phyloP scores from a whole-genome alignment of 2,329 filamentous ascomycete genomes.

The Rasamsonia emersonii region DNA sequence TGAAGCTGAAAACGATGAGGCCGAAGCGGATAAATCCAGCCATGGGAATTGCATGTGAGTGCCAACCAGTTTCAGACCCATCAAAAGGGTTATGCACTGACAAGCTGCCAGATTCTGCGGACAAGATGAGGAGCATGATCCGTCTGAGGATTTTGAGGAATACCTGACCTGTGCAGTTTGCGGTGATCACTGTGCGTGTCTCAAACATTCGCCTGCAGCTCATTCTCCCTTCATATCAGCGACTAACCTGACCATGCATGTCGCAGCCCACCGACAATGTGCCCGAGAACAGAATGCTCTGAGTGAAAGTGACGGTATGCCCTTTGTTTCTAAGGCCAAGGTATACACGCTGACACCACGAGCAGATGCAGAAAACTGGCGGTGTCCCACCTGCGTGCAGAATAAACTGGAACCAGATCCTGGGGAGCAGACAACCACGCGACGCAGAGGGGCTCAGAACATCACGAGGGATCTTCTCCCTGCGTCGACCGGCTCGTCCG shows the following conservation, averaged over 20 bases:
- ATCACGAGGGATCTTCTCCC: slow-evolving; percentile 65
- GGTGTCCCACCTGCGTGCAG: slow-evolving; percentile 50
- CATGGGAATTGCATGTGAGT: slow-evolving; percentile 57
- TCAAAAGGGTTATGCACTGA: slow-evolving; percentile 20
- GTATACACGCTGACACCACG: slow-evolving; percentile 36
- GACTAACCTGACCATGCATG: slow-evolving; percentile 34
- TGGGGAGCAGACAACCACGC: slow-evolving; percentile 14
- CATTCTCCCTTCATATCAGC: slow-evolving; percentile 13
- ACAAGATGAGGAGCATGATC: slow-evolving; percentile 73
- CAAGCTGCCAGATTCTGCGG: slow-evolving; percentile 61
- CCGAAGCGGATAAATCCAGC: slow-evolving; percentile 37
- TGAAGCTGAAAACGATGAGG: slow-evolving; percentile 37
- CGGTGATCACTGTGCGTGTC: slow-evolving; percentile 67
- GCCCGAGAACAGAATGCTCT: slow-evolving; percentile 63
- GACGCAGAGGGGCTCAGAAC: slow-evolving; percentile 54
- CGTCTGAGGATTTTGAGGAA: slow-evolving; percentile 69
- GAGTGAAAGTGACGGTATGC: slow-evolving; percentile 56
- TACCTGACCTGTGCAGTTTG: slow-evolving; percentile 70
- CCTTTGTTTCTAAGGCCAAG: slow-evolving; percentile 3
- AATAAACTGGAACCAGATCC: slow-evolving; percentile 28
- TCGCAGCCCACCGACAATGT: slow-evolving; percentile 81
- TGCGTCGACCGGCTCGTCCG: slow-evolving; percentile 54
- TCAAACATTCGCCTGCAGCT: slow-evolving; percentile 21
- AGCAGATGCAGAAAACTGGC: slow-evolving; percentile 52
- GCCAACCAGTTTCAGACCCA: slow-evolving; percentile 14